Evolutionary conservation across 495 filamentous ascomycete species (phyloP).

Genomic region (Penicillium canescens): DNA sequence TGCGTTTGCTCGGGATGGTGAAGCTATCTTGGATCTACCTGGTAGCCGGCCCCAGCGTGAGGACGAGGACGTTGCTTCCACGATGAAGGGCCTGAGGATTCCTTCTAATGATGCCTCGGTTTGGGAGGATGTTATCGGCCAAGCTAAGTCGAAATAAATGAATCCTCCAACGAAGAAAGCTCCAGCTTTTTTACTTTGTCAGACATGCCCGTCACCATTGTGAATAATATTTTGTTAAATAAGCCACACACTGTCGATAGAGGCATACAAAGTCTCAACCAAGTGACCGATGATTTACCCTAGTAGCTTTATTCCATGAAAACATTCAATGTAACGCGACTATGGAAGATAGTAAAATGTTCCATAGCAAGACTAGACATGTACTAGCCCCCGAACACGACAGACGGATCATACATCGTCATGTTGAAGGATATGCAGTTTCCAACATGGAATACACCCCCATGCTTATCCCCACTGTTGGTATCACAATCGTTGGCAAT

Average conservation of each 20-base stretch:
- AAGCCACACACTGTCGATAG: too few species aligned
- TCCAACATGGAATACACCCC: neutral
- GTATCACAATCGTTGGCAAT: constrained; percentile 1
- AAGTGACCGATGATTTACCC: too few species aligned
- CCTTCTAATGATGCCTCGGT: constrained; percentile 20
- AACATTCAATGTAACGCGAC: neutral
- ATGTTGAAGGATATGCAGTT: neutral
- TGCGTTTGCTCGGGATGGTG: constrained; percentile 69
- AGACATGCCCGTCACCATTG: too few species aligned
- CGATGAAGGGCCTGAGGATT: constrained; percentile 19
- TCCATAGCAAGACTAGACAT: neutral
- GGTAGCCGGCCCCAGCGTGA: constrained; percentile 7
- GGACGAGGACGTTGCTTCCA: neutral
- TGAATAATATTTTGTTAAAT: too few species aligned
- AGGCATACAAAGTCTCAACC: too few species aligned
- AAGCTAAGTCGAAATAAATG: constrained; percentile 15
- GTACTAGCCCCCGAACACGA: neutral
- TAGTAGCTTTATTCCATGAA: too few species aligned
- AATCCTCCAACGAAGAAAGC: too few species aligned
- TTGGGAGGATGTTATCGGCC: constrained; percentile 43
- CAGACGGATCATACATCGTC: constrained; percentile 1
- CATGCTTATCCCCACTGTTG: constrained; percentile 1
- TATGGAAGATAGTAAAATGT: neutral
- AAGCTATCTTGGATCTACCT: constrained; percentile 48
- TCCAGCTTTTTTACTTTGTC: too few species aligned